Conservation (phyloP, 106 monocot species). For the Dioscorea alata region DNA sequence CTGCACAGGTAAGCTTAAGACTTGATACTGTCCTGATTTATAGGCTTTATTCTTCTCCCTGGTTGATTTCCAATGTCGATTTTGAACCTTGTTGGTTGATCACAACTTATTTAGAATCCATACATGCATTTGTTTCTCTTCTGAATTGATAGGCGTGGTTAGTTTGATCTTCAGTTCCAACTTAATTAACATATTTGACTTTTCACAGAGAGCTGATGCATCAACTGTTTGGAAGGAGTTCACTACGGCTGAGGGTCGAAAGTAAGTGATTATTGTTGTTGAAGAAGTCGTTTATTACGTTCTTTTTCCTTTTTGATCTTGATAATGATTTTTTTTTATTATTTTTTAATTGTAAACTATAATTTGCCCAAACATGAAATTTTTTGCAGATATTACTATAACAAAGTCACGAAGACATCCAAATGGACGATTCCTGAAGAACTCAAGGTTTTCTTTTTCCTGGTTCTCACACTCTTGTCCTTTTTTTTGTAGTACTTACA, state of each 20-base stretch:
- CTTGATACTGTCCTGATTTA: no score
- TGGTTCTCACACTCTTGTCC: neutral
- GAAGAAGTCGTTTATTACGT: no score
- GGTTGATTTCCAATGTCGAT: no score
- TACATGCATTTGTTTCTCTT: no score
- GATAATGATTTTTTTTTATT: no score
- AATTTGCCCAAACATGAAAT: neutral
- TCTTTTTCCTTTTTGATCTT: no score
- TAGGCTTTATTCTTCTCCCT: no score
- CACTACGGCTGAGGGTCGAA: slow-evolving; percentile 81
- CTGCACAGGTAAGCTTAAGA: no score
- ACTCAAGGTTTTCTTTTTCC: slow-evolving; percentile 56
- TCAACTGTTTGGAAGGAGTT: slow-evolving; percentile 98
- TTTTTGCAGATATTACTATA: slow-evolving; percentile 88
- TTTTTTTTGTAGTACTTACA: neutral
- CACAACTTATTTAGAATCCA: no score
- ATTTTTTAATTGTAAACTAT: neutral
- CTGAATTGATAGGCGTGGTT: no score
- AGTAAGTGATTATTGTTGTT: slow-evolving; percentile 36
- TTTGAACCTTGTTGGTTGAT: no score
- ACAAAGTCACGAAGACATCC: slow-evolving; percentile 90
- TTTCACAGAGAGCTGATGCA: slow-evolving; percentile 87
- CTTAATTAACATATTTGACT: slow-evolving; percentile 14
- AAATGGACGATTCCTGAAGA: slow-evolving; percentile 99
- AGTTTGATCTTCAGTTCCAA: neutral